These are phyloP conservation scores for Sisymbrium altissimum DNA, from an alignment of 345 rosid species.

Conservation along the genomic window DNA sequence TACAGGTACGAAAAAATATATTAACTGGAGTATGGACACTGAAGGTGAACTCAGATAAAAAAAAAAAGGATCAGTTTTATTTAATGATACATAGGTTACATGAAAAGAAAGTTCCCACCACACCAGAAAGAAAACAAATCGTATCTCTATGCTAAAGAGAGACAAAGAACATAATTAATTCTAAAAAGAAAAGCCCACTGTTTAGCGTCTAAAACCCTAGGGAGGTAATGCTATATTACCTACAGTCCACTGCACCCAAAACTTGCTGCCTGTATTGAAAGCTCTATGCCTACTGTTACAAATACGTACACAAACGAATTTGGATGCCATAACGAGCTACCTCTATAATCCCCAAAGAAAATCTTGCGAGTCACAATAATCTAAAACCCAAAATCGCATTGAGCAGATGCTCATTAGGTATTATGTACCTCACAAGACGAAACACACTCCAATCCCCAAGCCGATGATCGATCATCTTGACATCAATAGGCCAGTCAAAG, in stretches of 20 bases:
- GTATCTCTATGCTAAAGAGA: constrained; percentile 14
- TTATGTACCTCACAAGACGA: constrained; percentile 19
- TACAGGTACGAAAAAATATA: too few species aligned
- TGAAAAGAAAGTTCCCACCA: constrained; percentile 1
- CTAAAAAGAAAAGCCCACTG: neutral
- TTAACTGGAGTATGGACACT: neutral
- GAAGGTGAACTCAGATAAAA: neutral
- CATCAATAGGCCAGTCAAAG: constrained; percentile 60
- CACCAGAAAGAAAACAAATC: constrained; percentile 18
- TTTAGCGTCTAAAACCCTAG: constrained; percentile 26
- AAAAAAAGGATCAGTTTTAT: constrained; percentile 14
- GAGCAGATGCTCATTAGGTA: constrained; percentile 21
- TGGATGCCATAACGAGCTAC: constrained; percentile 31
- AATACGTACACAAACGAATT: constrained; percentile 22
- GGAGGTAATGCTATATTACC: constrained; percentile 27
- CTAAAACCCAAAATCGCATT: constrained; percentile 30
- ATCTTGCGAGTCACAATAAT: constrained; percentile 23
- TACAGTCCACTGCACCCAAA: constrained; percentile 42
- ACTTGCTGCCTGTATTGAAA: constrained; percentile 37
- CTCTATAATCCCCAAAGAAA: constrained; percentile 10
- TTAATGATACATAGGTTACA: constrained; percentile 27
- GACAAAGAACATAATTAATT: neutral
- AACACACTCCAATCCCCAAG: neutral
- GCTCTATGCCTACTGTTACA: constrained; percentile 35
- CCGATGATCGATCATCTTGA: constrained; percentile 55